These are phyloP conservation scores for Yarrowia yakushimensis DNA, from an alignment of 805 yeast species.

Conservation along the genomic window DNA sequence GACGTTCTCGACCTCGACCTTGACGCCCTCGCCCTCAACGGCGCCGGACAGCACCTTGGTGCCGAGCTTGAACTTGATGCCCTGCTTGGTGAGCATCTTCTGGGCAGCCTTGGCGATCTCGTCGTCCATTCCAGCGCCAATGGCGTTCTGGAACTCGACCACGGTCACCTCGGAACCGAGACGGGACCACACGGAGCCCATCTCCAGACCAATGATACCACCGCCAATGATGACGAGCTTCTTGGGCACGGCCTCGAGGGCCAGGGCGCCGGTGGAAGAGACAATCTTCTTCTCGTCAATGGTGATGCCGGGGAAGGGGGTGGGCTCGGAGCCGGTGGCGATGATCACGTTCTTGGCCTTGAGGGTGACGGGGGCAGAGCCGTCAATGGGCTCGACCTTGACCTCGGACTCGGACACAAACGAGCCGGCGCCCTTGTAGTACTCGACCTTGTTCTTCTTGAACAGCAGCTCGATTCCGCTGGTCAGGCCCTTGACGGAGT, in stretches of 20 bases:
- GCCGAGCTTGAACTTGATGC: conserved; percentile 85
- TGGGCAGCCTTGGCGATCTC: conserved; percentile 90
- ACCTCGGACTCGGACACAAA: conserved; percentile 77
- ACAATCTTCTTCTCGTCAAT: conserved; percentile 97
- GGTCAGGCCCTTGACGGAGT: conserved; percentile 83
- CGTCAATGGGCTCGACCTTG: conserved; percentile 82
- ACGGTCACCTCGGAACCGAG: conserved; percentile 94
- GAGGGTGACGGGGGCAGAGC: conserved; percentile 65
- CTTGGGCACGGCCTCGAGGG: conserved; percentile 88
- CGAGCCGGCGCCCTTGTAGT: conserved; percentile 90
- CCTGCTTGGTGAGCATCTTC: conserved; percentile 90
- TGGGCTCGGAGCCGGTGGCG: conserved; percentile 98
- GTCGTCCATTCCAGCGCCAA: conserved; percentile 98
- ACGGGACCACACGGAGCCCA: conserved; percentile 97
- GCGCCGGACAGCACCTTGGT: conserved; percentile 87
- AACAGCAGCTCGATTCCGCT: conserved; percentile 91
- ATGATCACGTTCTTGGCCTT: conserved; percentile 85
- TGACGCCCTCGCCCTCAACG: conserved; percentile 84
- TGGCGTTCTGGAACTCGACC: conserved; percentile 80
- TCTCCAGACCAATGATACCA: conserved; percentile 98
- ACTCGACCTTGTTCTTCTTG: conserved; percentile 92
- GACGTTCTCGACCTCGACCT: conserved; percentile 82
- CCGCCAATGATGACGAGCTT: conserved; percentile 92
- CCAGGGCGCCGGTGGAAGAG: conserved; percentile 87
- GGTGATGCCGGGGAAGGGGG: conserved; percentile 97